Conservation (phyloP, 2,329 filamentous ascomycete species). For the Fusarium bulbicola region DNA sequence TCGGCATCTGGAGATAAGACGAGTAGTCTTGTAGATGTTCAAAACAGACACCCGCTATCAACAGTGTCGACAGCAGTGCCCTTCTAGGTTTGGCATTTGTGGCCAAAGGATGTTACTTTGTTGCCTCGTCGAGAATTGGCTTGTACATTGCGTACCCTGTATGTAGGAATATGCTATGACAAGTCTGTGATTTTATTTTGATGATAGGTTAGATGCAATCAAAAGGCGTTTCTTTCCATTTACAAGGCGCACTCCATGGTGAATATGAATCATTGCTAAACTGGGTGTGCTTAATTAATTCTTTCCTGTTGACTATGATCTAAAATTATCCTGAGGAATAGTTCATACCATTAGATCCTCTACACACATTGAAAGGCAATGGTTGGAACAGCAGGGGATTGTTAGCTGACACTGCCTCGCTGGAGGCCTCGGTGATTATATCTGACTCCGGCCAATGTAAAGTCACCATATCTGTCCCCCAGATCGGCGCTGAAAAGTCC, state of each 20-base stretch:
- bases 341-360: not conserved
- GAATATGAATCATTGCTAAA: not conserved
- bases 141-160: too few relatives aligned
- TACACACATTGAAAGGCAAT: rapidly evolving
- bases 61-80: too few relatives aligned
- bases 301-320: rapidly evolving
- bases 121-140: too few relatives aligned
- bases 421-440: rapidly evolving
- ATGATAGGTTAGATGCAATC: rapidly evolving
- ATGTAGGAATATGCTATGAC: too few relatives aligned
- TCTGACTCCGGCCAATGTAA: not conserved
- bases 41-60: too few relatives aligned
- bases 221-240: too few relatives aligned
- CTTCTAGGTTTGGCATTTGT: too few relatives aligned
- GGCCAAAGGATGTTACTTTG: too few relatives aligned
- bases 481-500: not conserved
- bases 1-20: not conserved
- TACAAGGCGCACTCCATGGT: rapidly evolving
- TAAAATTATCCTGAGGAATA: not conserved
- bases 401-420: not conserved
- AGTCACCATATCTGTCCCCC: not conserved
- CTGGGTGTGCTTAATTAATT: not conserved
- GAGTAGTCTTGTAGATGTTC: not conserved
- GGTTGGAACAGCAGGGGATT: not conserved
- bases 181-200: too few relatives aligned